A percentile compares a stretch with the other conserved stretches of the same genome.
Evolutionary conservation across 805 yeast genomes (phyloP).

Genomic region (Ogataea corticis): DNA sequence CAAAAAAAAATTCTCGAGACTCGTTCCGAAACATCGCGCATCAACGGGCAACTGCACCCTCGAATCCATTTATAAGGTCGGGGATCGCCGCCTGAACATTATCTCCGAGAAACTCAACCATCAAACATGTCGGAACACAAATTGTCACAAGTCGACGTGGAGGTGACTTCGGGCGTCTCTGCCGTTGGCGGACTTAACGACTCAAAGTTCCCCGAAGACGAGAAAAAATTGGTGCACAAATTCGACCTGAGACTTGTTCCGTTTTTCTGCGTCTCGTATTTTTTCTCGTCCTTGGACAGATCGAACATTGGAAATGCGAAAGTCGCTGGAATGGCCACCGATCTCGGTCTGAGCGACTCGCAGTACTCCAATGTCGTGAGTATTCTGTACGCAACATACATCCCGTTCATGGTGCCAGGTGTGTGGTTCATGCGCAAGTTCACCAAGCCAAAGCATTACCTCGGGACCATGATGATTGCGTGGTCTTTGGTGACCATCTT

Average conservation of each 20-base stretch:
- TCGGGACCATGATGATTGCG: slow-evolving; percentile 33
- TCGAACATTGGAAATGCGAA: slow-evolving; percentile 62
- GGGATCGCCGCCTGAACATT: no score
- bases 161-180: background rate
- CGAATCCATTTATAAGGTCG: no score
- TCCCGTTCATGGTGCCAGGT: slow-evolving; percentile 40
- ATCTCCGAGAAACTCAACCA: no score
- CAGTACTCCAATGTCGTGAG: slow-evolving; percentile 47
- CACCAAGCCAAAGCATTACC: slow-evolving; percentile 34
- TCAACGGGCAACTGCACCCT: background rate
- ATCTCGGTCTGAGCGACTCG: slow-evolving; percentile 37
- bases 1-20: background rate
- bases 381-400: slow-evolving; percentile 49
- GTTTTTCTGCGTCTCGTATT: slow-evolving; percentile 42
- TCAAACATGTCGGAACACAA: background rate
- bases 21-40: slow-evolving; percentile 7
- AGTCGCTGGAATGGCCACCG: slow-evolving; percentile 49
- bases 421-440: slow-evolving; percentile 36
- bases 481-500: slow-evolving; percentile 43
- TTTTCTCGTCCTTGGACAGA: slow-evolving; percentile 51
- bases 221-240: slow-evolving; percentile 18
- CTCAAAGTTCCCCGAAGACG: slow-evolving; percentile 1
- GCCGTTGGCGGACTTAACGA: background rate
- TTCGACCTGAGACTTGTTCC: slow-evolving; percentile 46
- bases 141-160: background rate